Conservation (phyloP, 208 protist species). For the Acanthamoeba castellanii region DNA sequence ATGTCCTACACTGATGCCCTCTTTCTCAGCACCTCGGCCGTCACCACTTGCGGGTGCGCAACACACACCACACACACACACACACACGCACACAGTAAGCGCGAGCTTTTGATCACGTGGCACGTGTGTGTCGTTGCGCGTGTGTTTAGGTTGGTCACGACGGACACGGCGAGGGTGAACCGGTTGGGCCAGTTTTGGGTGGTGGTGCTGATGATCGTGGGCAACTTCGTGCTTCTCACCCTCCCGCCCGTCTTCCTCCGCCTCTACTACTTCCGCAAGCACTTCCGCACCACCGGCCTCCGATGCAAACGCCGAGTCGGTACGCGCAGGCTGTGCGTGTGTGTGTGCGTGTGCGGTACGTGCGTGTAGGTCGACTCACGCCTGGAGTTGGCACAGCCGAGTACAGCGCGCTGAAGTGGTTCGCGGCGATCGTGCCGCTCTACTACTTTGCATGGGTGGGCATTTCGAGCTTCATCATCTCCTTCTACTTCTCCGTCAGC, state of each 20-base stretch:
- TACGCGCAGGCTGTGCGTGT: neutral
- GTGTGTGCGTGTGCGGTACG: neutral
- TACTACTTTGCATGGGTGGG: conserved; percentile 6
- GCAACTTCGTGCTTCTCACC: neutral
- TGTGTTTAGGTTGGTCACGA: neutral
- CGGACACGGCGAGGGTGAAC: neutral
- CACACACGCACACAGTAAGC: neutral
- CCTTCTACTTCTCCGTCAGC: conserved; percentile 18
- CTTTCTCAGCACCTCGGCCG: conserved; percentile 60
- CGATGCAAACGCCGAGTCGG: neutral
- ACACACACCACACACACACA: neutral
- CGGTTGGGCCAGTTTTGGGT: conserved; percentile 3
- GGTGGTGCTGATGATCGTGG: conserved; percentile 7
- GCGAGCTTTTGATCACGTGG: no score
- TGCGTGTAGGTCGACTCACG: neutral
- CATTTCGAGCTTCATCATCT: neutral
- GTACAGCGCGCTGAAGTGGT: conserved; percentile 29
- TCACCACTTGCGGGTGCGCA: conserved; percentile 35
- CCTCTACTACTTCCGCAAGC: conserved; percentile 39
- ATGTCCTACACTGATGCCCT: conserved; percentile 48
- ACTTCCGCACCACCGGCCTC: conserved; percentile 13
- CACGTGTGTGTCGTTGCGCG: neutral
- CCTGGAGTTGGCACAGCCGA: neutral
- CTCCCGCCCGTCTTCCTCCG: conserved; percentile 27
- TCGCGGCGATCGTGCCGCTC: conserved; percentile 12